phyloP scores from a whole-genome alignment of 2,329 filamentous ascomycete species.

The Phaeosphaeriaceae sp. region DNA sequence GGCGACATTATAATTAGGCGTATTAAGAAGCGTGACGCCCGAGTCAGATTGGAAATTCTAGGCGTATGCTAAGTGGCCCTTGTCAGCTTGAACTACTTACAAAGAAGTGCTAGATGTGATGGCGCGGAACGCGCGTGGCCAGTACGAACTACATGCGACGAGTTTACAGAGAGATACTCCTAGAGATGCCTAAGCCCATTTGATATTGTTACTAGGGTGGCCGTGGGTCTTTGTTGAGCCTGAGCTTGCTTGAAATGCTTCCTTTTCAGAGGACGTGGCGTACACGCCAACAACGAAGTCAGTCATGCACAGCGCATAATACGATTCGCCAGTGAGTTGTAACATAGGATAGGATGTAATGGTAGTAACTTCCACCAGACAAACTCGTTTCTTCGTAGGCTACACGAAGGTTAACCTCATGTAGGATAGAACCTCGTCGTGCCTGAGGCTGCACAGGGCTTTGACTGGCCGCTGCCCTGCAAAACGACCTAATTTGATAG shows the following conservation, averaged over 20 bases:
- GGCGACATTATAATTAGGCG: conserved; percentile 6
- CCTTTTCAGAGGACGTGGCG: too few species aligned
- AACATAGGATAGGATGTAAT: too few species aligned
- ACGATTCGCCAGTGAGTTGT: too few species aligned
- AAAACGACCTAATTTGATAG: too few species aligned
- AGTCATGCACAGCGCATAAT: too few species aligned
- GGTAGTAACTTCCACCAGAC: too few species aligned
- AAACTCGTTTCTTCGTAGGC: background rate
- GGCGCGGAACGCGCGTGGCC: background rate
- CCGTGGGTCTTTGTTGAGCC: too few species aligned
- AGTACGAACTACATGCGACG: background rate
- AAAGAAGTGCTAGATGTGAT: background rate
- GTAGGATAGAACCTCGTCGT: background rate
- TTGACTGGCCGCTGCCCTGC: background rate
- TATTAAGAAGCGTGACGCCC: conserved; percentile 3
- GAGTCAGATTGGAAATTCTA: background rate
- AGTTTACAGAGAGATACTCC: background rate
- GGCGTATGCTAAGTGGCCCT: too few species aligned
- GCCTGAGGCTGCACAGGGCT: background rate
- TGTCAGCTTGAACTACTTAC: background rate
- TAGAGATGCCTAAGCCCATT: background rate
- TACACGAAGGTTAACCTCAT: background rate
- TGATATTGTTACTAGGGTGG: too few species aligned
- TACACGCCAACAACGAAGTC: too few species aligned
- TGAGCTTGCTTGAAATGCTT: too few species aligned